phyloP scores from a whole-genome alignment of 2,329 filamentous ascomycete species.

The Aspergillus caelatus region DNA sequence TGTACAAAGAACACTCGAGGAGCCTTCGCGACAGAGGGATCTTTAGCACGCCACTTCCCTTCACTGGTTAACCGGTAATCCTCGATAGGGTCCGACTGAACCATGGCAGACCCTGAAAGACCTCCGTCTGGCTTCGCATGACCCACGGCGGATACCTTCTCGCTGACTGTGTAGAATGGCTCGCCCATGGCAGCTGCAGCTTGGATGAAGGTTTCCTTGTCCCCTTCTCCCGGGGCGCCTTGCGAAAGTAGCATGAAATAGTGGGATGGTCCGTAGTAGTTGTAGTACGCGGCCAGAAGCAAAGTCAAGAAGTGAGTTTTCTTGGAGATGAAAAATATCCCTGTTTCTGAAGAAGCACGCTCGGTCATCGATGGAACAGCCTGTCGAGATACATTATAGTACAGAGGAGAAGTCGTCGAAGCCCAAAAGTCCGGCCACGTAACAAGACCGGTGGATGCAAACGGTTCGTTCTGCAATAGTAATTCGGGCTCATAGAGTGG shows the following conservation, averaged over 20 bases:
- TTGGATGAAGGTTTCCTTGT: conserved; percentile 44
- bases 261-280: conserved; percentile 39
- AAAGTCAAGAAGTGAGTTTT: conserved; percentile 36
- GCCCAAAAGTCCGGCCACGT: conserved; percentile 60
- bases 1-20: conserved; percentile 44
- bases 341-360: conserved; percentile 41
- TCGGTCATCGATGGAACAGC: conserved; percentile 35
- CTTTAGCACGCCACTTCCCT: conserved; percentile 35
- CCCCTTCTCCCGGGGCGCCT: conserved; percentile 41
- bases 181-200: conserved; percentile 37
- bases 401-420: conserved; percentile 47
- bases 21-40: conserved; percentile 31
- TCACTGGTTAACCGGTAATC: conserved; percentile 37
- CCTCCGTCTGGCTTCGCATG: conserved; percentile 29
- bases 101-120: conserved; percentile 40
- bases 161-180: conserved; percentile 40
- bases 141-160: conserved; percentile 38
- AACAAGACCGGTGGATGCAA: conserved; percentile 55
- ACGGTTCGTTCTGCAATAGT: conserved; percentile 56
- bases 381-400: conserved; percentile 44
- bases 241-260: conserved; percentile 44
- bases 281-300: conserved; percentile 41
- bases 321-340: conserved; percentile 40
- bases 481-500: conserved; percentile 49
- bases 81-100: conserved; percentile 41